phyloP scores from a whole-genome alignment of 176 grass and related monocot species.

The Panicum miliaceum region DNA sequence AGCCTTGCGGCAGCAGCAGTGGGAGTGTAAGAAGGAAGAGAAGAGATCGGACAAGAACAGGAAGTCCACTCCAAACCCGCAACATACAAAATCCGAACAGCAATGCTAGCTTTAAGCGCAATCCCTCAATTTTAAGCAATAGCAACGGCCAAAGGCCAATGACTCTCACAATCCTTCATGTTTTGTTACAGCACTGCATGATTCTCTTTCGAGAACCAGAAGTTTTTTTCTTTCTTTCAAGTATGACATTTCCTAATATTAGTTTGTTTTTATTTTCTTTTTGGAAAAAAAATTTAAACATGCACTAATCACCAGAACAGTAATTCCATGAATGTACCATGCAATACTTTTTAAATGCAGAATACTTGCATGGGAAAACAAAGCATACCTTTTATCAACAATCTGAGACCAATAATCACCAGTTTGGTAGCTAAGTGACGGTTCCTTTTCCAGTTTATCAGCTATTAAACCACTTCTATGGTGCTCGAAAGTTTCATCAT shows the following conservation, averaged over 20 bases:
- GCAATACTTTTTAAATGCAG: background rate
- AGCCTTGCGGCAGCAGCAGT: background rate
- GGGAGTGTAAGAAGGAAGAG: background rate
- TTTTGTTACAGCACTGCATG: background rate
- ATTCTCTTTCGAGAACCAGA: constrained; percentile 5
- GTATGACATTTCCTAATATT: constrained; percentile 6
- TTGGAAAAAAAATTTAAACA: background rate
- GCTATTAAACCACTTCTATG: constrained; percentile 88
- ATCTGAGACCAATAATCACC: constrained; percentile 84
- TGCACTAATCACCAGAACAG: background rate
- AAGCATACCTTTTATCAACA: constrained; percentile 82
- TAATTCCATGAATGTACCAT: background rate
- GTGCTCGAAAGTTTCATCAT: constrained; percentile 87
- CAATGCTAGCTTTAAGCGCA: background rate
- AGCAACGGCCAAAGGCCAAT: background rate
- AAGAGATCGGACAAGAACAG: background rate
- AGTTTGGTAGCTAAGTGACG: constrained; percentile 88
- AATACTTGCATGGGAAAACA: constrained; percentile 8
- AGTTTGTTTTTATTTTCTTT: background rate
- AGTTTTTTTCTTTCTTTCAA: background rate
- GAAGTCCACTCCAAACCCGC: background rate
- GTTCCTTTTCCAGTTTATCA: constrained; percentile 92
- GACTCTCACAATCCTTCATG: background rate
- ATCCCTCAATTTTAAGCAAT: background rate
- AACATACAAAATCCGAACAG: constrained; percentile 2